Base-by-base conservation (phyloP, 805 yeast species). In the Starmerella geochares region DNA sequence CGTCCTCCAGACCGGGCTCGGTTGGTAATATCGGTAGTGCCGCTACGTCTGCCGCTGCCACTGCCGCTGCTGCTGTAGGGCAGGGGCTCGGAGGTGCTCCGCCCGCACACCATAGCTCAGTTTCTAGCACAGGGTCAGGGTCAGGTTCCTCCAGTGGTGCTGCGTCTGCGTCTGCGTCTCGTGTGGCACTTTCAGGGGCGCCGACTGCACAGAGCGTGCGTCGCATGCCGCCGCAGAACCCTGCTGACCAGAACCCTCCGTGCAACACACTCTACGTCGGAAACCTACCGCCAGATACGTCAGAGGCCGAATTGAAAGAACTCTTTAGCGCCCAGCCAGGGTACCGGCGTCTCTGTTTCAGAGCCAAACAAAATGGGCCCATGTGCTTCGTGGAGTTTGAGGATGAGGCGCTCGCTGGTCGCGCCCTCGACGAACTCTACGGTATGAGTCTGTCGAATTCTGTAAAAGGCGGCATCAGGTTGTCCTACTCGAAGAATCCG, bases 321-420 rank as follows among this genome's bases (percentile, higher is more conserved):
- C 69, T 92, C 55, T 92, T 92, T 64, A 76, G 92, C 33, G 82
- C 85, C 7, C 95, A 90, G 62, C 79, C 81, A 52, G 98, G 98
- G 2, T 92, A 92, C 71, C 81, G 95, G 64, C 73, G 98, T 48
- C 74, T 92, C 47, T 84, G 95, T 17, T 92, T 92, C 72, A 76
- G 96, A 59, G 88, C 94, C 16, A 86, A 87, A 67, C 74, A 73
- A 46, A 75, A 73, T 58, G 97, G 98, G 4, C 98, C 98, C 49
- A 92, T 92, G 97, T 92, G 98, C 67, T 92, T 92, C 73, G 98
- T 92, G 48, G 98, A 92, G 71, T 92, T 92, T 70, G 98, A 92
- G 60, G 96, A 90, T 65, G 95, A 92, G 47, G 81, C 83, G 3
- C 83, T 78, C 67, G 98, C 98, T 1, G 86, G 97, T 1, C 75